These are phyloP conservation scores for Silybum marianum DNA, from an alignment of 129 eudicot species.

Conservation along the genomic window DNA sequence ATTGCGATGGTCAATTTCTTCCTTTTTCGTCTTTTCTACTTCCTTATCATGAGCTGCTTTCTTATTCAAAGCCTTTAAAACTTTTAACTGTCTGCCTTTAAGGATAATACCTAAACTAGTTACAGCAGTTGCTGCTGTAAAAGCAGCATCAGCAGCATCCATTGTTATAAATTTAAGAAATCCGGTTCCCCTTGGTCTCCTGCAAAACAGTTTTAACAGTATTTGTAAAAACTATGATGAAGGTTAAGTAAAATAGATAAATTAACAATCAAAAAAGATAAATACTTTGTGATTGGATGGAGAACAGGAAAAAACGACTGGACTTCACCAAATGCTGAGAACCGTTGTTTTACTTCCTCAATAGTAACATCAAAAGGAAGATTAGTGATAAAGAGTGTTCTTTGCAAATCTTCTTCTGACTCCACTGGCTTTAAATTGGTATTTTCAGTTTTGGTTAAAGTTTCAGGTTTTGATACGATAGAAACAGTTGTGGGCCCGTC, in stretches of 20 bases:
- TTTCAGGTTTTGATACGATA: constrained; percentile 29
- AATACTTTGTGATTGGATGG: constrained; percentile 84
- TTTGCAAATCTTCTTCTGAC: constrained; percentile 63
- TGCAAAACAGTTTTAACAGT: constrained; percentile 35
- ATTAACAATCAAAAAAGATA: neutral
- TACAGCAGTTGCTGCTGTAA: constrained; percentile 66
- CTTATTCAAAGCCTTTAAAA: constrained; percentile 85
- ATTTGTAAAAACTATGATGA: neutral
- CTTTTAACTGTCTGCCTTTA: constrained; percentile 84
- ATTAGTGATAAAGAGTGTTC: constrained; percentile 75
- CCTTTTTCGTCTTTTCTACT: constrained; percentile 66
- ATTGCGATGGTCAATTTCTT: constrained; percentile 83
- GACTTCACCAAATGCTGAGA: constrained; percentile 81
- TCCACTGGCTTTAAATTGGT: constrained; percentile 32
- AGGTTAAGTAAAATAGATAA: neutral
- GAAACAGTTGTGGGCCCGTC: constrained; percentile 25
- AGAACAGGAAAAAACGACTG: constrained; percentile 83
- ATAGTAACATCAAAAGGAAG: constrained; percentile 76
- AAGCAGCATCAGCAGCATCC: constrained; percentile 79
- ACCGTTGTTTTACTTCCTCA: constrained; percentile 88
- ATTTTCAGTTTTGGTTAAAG: constrained; percentile 24
- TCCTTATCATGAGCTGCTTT: constrained; percentile 79
- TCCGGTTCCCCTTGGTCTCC: constrained; percentile 97
- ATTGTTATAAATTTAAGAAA: constrained; percentile 76
- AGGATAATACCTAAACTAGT: constrained; percentile 76